Conservation (phyloP, 257 asterid species). For the Fraxinus pennsylvanica region DNA sequence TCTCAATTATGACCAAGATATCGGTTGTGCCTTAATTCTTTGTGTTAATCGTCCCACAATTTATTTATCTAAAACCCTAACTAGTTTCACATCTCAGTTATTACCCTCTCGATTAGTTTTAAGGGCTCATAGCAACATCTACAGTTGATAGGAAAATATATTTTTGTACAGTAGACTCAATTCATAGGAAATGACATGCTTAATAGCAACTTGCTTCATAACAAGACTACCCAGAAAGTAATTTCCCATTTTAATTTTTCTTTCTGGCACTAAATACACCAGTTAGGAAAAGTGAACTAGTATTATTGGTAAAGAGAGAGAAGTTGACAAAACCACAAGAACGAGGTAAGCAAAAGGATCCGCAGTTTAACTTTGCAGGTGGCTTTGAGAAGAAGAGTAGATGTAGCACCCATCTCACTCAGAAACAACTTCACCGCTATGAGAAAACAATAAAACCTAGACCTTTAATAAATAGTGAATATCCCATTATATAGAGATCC, state of each 20-base stretch:
- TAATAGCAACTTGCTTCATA: neutral
- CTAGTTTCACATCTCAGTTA: neutral
- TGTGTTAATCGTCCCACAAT: neutral
- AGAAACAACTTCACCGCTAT: neutral
- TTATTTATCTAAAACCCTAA: neutral
- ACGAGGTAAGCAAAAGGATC: neutral
- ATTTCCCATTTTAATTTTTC: neutral
- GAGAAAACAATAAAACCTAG: neutral
- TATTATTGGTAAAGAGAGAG: neutral
- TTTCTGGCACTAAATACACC: neutral
- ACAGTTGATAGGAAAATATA: neutral
- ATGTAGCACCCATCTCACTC: neutral
- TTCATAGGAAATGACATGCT: neutral
- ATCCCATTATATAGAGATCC: neutral
- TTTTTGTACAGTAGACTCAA: neutral
- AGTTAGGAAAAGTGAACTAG: neutral
- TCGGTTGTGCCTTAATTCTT: neutral
- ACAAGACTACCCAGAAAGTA: neutral
- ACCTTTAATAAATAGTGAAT: neutral
- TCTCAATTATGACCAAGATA: neutral
- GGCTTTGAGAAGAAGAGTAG: neutral
- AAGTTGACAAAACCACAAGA: neutral
- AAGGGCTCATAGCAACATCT: neutral
- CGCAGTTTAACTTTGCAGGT: neutral
- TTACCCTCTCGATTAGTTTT: neutral